These are phyloP conservation scores for Ophiostoma sp. DNA, from an alignment of 2,329 filamentous ascomycete species.

Conservation along the genomic window DNA sequence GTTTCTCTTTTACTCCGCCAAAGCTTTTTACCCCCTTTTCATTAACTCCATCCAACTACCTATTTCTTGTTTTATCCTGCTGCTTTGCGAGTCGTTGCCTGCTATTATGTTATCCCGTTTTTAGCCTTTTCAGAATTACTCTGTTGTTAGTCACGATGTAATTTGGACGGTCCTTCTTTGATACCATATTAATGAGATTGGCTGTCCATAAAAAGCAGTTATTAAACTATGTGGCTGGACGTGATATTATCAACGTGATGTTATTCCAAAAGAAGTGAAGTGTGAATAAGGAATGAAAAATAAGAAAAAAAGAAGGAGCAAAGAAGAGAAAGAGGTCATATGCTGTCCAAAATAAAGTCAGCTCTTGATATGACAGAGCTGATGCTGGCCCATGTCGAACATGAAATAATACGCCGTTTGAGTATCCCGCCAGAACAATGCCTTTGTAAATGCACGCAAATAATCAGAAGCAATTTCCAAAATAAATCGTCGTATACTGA, in stretches of 20 bases:
- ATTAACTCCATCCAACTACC: conserved; percentile 7
- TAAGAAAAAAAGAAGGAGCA: neutral
- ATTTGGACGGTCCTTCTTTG: conserved; percentile 9
- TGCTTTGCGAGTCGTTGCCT: conserved; percentile 13
- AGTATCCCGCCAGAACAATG: conserved; percentile 14
- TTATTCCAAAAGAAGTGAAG: neutral
- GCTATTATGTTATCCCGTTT: neutral
- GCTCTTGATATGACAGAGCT: neutral
- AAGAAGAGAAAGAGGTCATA: neutral
- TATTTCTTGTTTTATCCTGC: neutral
- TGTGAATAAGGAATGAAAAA: neutral
- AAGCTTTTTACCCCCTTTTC: conserved; percentile 18
- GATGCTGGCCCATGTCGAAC: neutral
- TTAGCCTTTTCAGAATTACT: conserved; percentile 10
- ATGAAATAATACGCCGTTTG: neutral
- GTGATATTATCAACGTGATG: neutral
- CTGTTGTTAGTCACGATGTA: conserved; percentile 9
- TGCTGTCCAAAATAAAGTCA: conserved; percentile 8
- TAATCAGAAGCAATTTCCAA: neutral
- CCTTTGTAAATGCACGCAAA: neutral
- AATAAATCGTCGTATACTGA: neutral
- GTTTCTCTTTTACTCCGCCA: conserved; percentile 10
- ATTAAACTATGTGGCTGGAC: neutral
- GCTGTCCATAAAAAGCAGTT: neutral
- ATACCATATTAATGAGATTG: conserved; percentile 23